Base-by-base conservation (phyloP, 495 filamentous ascomycete species). In the Collariella sp. region DNA sequence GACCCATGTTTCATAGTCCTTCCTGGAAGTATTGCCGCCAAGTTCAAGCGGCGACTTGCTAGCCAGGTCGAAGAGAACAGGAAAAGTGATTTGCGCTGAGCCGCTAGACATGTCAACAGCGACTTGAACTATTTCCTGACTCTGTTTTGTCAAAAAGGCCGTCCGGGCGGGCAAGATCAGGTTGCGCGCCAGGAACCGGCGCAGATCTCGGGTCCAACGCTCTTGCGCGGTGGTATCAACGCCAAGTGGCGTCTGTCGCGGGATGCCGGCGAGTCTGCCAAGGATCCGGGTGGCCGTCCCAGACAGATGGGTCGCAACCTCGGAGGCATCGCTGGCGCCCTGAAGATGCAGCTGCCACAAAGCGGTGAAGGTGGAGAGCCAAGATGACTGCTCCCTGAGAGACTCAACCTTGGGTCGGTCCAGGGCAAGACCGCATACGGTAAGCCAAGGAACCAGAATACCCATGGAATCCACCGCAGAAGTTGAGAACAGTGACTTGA, bases 131-230 rank as follows among this genome's bases (percentile, higher is more conserved):
- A 70, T 60, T 9, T 72, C 60, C 46, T 65, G 50, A 29, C 67
- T 70, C 18, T 50, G 66, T n/a, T 54, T 70, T 61, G 64, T 76
- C 39, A 75, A 70, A 62, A 82, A 86, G 3, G 72, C 70, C 4
- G 73, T 65, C 46, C 82, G 81, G 29, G 82, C 79, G 4, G 87
- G 88, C 2, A 84, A 68, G 18, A 94, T 74, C 29, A 94, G 73
- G 70, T 89, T 83, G 24, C 77, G 76, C n/a, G 80, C 78, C 48
- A 90, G 62, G 18, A 89, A 72, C 2, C 76, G 75, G 52, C 87
- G 82, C 4, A 94, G 62, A 43, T 72, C 61, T 46, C 58, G 47
- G 29, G 59, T 35, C 73, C 73, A 72, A 5, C 55, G 62, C 13
- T 62, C 51, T 46, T 56, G 62, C 7, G 63, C 50, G 1, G 52